Evolutionary conservation across 495 filamentous ascomycete genomes (phyloP).

Genomic region (Zalerion maritima): DNA sequence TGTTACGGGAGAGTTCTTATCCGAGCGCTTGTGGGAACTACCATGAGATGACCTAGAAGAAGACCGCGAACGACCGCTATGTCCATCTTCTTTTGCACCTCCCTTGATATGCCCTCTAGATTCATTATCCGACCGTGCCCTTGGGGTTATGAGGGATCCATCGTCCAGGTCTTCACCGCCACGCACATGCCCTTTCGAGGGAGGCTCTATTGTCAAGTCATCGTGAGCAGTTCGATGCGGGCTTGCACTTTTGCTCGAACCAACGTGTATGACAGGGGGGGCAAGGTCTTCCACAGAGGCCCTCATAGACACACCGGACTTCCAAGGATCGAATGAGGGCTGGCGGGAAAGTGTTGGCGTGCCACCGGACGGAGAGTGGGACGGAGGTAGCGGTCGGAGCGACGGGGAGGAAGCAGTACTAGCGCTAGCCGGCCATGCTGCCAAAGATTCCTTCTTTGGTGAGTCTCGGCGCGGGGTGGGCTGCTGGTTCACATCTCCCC

Average conservation of each 20-base stretch:
- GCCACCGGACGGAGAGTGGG: constrained; percentile 17
- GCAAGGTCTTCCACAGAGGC: too few species aligned
- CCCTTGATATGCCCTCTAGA: too few species aligned
- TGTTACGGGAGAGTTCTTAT: constrained; percentile 35
- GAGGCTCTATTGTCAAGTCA: too few species aligned
- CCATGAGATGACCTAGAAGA: constrained; percentile 26
- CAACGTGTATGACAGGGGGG: too few species aligned
- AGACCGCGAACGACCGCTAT: constrained; percentile 17
- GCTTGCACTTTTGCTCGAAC: too few species aligned
- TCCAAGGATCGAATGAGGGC: constrained; percentile 40
- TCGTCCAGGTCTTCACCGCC: too few species aligned
- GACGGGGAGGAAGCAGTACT: constrained; percentile 18
- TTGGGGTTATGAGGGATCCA: not conserved
- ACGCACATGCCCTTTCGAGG: too few species aligned
- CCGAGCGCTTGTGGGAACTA: constrained; percentile 22
- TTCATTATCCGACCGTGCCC: too few species aligned
- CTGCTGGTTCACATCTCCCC: constrained; percentile 18
- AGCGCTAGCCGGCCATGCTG: constrained; percentile 25
- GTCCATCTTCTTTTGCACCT: constrained; percentile 5
- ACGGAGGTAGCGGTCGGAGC: constrained; percentile 14
- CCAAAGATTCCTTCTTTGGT: constrained; percentile 18
- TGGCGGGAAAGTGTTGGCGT: too few species aligned
- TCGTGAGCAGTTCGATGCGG: too few species aligned
- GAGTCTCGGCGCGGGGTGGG: constrained; percentile 15
- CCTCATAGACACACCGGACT: constrained; percentile 16